A percentile compares a stretch with the other conserved stretches of the same genome.
These are phyloP conservation scores for Coffea eugenioides DNA, from an alignment of 257 asterid species.

Conservation along the genomic window DNA sequence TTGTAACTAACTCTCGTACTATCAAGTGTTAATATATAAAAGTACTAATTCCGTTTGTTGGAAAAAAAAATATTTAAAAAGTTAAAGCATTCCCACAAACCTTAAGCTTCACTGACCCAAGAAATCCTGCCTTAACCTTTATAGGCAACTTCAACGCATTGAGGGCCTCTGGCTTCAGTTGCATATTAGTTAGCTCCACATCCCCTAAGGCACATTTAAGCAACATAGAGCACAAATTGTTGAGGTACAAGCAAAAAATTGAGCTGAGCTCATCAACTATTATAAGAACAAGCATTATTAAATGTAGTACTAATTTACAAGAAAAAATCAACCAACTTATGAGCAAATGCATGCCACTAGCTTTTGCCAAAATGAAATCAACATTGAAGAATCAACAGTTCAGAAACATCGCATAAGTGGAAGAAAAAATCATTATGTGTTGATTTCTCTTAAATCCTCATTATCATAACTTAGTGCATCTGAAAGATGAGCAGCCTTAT, in stretches of 20 bases:
- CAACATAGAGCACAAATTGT: background rate
- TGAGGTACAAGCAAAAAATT: background rate
- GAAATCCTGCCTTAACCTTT: slow-evolving; percentile 98
- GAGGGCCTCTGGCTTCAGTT: slow-evolving; percentile 98
- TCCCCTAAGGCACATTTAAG: slow-evolving; percentile 52
- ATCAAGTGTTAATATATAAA: too few species aligned
- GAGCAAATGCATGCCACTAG: background rate
- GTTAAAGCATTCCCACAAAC: slow-evolving; percentile 39
- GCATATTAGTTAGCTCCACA: slow-evolving; percentile 93
- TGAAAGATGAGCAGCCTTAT: background rate
- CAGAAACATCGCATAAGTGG: background rate
- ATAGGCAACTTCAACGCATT: slow-evolving; percentile 95
- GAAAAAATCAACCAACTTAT: background rate
- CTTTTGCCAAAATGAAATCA: background rate
- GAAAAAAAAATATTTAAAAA: background rate
- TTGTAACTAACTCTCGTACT: too few species aligned
- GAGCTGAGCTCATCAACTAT: slow-evolving; percentile 1
- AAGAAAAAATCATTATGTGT: background rate
- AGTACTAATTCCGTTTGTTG: too few species aligned
- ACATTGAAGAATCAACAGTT: background rate
- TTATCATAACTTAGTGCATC: background rate
- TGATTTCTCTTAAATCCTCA: background rate
- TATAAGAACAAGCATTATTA: background rate
- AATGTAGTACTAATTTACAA: background rate
- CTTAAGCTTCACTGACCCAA: slow-evolving; percentile 96